Percentiles rank a stretch among this genome's conserved stretches.
These are phyloP conservation scores for Albizia julibrissin DNA, from an alignment of 306 rosid genomes.

Conservation along the genomic window DNA sequence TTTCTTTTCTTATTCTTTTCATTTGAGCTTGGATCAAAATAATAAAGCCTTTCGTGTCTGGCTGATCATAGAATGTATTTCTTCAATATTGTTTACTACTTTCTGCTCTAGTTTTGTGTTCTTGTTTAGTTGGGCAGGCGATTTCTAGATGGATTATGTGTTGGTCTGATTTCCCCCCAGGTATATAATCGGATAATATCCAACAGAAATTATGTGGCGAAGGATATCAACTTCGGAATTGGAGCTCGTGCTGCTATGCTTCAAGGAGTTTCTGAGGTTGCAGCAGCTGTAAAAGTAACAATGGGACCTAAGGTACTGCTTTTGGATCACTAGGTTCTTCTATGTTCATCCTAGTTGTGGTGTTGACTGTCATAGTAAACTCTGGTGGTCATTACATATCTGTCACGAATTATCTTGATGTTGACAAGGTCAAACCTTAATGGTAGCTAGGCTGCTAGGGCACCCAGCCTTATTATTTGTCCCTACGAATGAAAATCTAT, in stretches of 20 bases:
- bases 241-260: slow-evolving; percentile 93
- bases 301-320: slow-evolving; percentile 92
- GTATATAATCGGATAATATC: slow-evolving; percentile 45
- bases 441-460: slow-evolving; percentile 1
- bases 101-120: not conserved
- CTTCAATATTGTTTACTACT: not conserved
- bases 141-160: not conserved
- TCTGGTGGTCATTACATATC: not conserved
- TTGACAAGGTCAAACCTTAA: not conserved
- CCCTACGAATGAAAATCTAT: slow-evolving; percentile 2
- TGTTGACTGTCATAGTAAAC: not conserved
- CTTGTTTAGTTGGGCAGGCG: not conserved
- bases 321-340: slow-evolving; percentile 8
- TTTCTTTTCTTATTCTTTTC: not conserved
- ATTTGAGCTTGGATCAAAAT: not conserved
- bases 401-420: not conserved
- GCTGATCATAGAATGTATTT: not conserved
- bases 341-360: slow-evolving; percentile 1
- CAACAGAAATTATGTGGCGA: slow-evolving; percentile 71
- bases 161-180: slow-evolving; percentile 33
- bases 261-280: slow-evolving; percentile 88
- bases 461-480: not conserved
- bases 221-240: slow-evolving; percentile 79
- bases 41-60: not conserved
- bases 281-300: slow-evolving; percentile 96